These are phyloP conservation scores for Wickerhamiella galacta DNA, from an alignment of 805 yeast species.

Conservation along the genomic window DNA sequence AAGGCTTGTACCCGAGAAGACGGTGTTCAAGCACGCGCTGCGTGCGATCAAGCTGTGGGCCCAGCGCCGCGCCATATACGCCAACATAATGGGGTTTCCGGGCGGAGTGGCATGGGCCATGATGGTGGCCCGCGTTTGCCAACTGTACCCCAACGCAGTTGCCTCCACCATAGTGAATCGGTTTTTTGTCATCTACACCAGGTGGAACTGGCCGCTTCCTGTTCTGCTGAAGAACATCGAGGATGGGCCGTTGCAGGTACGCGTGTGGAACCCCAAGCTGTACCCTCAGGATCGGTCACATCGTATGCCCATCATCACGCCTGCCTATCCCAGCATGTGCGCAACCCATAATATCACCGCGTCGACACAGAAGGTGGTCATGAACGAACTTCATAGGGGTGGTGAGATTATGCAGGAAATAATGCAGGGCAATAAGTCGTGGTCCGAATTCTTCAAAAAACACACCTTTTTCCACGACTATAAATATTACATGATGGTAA, in stretches of 20 bases:
- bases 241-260: constrained; percentile 90
- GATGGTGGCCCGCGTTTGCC: constrained; percentile 96
- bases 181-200: constrained; percentile 67
- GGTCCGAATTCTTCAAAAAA: constrained; percentile 62
- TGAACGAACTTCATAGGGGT: constrained; percentile 69
- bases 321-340: constrained; percentile 98
- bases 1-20: constrained; percentile 77
- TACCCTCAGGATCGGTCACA: constrained; percentile 83
- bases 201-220: constrained; percentile 99
- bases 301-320: constrained; percentile 95
- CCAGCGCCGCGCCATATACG: constrained; percentile 82
- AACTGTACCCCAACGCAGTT: constrained; percentile 88
- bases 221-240: constrained; percentile 83
- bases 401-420: constrained; percentile 54
- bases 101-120: constrained; percentile 99
- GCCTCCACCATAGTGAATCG: constrained; percentile 81
- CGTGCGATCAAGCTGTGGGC: constrained; percentile 96
- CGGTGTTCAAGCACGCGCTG: constrained; percentile 81
- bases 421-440: constrained; percentile 39
- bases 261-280: constrained; percentile 91
- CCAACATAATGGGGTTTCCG: constrained; percentile 90
- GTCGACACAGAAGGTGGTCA: constrained; percentile 70
- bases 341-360: constrained; percentile 91
- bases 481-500: constrained; percentile 71
- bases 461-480: constrained; percentile 73